These are phyloP conservation scores for Candida piceae DNA, from an alignment of 805 yeast genomes.

Conservation along the genomic window DNA sequence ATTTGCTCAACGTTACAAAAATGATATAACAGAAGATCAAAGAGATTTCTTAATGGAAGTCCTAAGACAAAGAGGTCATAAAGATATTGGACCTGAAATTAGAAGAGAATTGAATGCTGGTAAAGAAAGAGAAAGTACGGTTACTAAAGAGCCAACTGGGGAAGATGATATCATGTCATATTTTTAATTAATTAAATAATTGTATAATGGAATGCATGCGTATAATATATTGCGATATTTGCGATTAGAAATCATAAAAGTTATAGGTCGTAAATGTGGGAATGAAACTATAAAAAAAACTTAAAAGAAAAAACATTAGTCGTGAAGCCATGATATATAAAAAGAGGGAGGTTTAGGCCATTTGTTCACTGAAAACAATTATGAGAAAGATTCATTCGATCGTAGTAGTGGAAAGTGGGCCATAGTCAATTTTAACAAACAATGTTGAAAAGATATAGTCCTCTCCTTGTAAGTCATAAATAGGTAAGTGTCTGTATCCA, in stretches of 20 bases:
- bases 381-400: no score
- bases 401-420: no score
- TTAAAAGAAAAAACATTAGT: no score
- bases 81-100: conserved; percentile 86
- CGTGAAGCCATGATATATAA: no score
- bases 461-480: conserved; percentile 78
- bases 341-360: no score
- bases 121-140: conserved; percentile 42
- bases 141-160: conserved; percentile 6
- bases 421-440: conserved; percentile 33
- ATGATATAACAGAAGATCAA: conserved; percentile 98
- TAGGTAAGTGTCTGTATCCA: conserved; percentile 80
- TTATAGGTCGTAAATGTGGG: no score
- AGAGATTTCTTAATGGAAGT: conserved; percentile 91
- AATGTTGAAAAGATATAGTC: conserved; percentile 51
- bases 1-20: conserved; percentile 93
- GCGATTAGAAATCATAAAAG: no score
- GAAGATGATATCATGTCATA: conserved; percentile 4
- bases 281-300: no score
- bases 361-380: no score
- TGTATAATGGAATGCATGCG: no score
- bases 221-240: no score
- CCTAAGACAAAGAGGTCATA: conserved; percentile 84
- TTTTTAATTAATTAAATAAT: conserved; percentile 23
- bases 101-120: conserved; percentile 92